A percentile compares a stretch with the other conserved stretches of the same genome.
phyloP scores from a whole-genome alignment of 805 yeast species.

The Saturnispora sanitii region DNA sequence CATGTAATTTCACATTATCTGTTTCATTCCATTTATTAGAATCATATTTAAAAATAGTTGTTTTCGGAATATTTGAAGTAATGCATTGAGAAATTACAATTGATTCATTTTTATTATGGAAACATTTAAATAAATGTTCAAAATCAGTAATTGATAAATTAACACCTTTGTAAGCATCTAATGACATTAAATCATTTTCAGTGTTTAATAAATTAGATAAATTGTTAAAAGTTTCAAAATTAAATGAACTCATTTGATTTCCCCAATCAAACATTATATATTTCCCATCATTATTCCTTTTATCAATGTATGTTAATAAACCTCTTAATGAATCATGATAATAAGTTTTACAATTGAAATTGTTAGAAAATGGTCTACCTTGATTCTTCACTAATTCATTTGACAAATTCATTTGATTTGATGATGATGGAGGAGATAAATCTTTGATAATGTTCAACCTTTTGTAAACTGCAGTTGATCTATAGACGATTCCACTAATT shows the following conservation, averaged over 20 bases:
- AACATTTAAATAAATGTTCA: neutral
- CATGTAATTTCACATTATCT: neutral
- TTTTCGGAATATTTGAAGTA: neutral
- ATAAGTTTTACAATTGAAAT: conserved; percentile 22
- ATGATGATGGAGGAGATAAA: too few species aligned
- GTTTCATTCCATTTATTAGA: conserved; percentile 4
- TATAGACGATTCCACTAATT: conserved; percentile 21
- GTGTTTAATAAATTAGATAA: neutral
- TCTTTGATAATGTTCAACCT: too few species aligned
- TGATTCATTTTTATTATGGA: neutral
- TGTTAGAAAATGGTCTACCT: conserved; percentile 29
- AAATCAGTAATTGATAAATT: conserved; percentile 7
- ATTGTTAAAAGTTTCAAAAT: neutral
- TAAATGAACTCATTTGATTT: neutral
- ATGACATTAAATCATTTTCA: conserved; percentile 7
- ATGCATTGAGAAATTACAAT: neutral
- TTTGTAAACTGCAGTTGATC: conserved; percentile 20
- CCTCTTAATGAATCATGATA: conserved; percentile 20
- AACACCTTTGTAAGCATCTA: too few species aligned
- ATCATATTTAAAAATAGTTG: conserved; percentile 6
- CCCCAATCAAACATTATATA: conserved; percentile 16
- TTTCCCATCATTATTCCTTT: conserved; percentile 12
- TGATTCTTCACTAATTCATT: conserved; percentile 16
- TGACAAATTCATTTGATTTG: conserved; percentile 8
- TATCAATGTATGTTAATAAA: conserved; percentile 20